phyloP scores from a whole-genome alignment of 106 monocot species.

The Gastrodia elata region DNA sequence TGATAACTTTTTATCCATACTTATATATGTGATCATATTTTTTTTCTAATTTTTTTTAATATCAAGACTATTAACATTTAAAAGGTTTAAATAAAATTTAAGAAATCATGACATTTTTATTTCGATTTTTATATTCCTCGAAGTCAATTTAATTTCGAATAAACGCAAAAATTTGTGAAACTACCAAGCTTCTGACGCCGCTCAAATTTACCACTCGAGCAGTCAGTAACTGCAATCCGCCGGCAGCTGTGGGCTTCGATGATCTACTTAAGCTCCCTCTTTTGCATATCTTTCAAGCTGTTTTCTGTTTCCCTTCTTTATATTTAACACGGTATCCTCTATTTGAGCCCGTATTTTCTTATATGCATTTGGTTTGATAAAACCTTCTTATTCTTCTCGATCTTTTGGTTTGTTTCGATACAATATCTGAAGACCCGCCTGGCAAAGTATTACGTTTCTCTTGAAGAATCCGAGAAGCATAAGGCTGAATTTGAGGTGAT shows the following conservation, averaged over 20 bases:
- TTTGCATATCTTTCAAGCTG: background rate
- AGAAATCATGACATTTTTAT: too few species aligned
- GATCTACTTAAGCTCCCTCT: background rate
- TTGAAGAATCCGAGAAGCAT: constrained; percentile 99
- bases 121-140: too few species aligned
- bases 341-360: too few species aligned
- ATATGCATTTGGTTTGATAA: background rate
- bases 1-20: too few species aligned
- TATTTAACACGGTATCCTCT: background rate
- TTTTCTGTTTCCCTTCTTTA: background rate
- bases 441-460: constrained; percentile 88
- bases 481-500: constrained; percentile 90
- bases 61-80: too few species aligned
- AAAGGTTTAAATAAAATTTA: too few species aligned
- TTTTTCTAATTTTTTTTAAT: too few species aligned
- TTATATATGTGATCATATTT: too few species aligned
- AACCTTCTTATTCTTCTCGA: background rate
- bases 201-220: background rate
- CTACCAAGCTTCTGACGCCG: too few species aligned
- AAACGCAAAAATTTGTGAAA: too few species aligned
- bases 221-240: background rate
- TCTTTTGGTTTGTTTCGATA: constrained; percentile 1
- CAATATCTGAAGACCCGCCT: constrained; percentile 99
- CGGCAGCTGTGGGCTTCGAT: background rate
- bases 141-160: too few species aligned